Evolutionary conservation across 345 rosid species (phyloP).

Genomic region (Brassica carinata): DNA sequence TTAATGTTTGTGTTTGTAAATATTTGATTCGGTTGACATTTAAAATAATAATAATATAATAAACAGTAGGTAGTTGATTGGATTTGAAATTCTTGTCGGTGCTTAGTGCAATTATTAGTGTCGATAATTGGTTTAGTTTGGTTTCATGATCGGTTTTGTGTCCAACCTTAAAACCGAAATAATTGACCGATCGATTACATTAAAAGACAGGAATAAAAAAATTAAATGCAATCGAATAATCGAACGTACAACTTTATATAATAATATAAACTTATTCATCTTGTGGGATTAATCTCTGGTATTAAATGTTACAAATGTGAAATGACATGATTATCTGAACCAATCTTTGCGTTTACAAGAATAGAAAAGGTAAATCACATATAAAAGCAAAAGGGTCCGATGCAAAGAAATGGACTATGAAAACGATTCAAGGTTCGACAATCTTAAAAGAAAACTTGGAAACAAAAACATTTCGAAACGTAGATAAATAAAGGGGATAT

Average conservation of each 20-base stretch:
- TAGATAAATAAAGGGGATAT: not conserved
- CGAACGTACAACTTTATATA: too few relatives aligned
- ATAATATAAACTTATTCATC: too few relatives aligned
- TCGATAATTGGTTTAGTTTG: slow-evolving; percentile 14
- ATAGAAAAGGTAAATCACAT: not conserved
- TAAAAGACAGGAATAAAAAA: not conserved
- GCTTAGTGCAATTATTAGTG: not conserved
- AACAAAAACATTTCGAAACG: not conserved
- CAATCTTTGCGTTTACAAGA: slow-evolving; percentile 20
- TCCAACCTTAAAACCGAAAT: not conserved
- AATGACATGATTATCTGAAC: slow-evolving; percentile 1
- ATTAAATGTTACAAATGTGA: slow-evolving; percentile 1
- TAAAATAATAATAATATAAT: not conserved
- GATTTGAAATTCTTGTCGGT: slow-evolving; percentile 19
- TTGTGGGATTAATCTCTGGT: not conserved
- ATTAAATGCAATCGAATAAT: not conserved
- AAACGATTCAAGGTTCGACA: not conserved
- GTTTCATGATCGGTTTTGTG: slow-evolving; percentile 11
- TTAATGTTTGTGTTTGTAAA: not conserved
- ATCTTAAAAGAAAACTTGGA: not conserved
- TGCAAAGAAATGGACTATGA: not conserved
- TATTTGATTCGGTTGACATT: slow-evolving; percentile 10
- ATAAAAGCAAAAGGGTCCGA: slow-evolving; percentile 24
- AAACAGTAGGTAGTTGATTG: not conserved
- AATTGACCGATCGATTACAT: not conserved